Evolutionary conservation across 2,329 filamentous ascomycete genomes (phyloP).

Genomic region (Herpotrichia juniperi): DNA sequence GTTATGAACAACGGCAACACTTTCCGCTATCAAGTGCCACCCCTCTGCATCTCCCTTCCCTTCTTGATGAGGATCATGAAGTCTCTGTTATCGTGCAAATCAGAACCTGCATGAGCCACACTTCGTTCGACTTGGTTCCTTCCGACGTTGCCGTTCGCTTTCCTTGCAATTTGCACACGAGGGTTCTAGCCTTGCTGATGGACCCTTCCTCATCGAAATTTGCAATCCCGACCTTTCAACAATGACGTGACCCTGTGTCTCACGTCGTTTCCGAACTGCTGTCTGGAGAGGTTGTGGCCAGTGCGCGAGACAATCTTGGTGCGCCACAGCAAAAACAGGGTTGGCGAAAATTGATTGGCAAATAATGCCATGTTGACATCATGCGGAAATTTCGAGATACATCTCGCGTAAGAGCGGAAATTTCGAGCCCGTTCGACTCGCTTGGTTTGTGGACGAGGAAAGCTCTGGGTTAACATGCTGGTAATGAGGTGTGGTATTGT

Average conservation of each 20-base stretch:
- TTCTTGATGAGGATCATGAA: too few relatives aligned
- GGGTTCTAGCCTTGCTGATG: too few relatives aligned
- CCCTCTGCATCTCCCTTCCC: too few relatives aligned
- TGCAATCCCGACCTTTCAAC: too few relatives aligned
- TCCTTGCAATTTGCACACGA: too few relatives aligned
- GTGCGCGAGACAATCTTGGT: too few relatives aligned
- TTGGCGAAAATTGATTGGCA: not conserved
- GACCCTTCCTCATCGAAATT: not conserved
- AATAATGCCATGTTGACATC: slow-evolving; percentile 6
- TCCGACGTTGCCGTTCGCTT: too few relatives aligned
- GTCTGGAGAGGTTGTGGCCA: too few relatives aligned
- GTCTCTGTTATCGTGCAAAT: not conserved
- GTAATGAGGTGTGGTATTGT: too few relatives aligned
- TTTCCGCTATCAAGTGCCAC: not conserved
- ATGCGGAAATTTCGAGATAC: slow-evolving; percentile 1
- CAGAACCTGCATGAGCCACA: not conserved
- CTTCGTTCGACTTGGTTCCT: not conserved
- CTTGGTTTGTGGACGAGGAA: too few relatives aligned
- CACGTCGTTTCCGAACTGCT: too few relatives aligned
- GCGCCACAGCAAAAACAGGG: slow-evolving; percentile 4
- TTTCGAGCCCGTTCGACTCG: not conserved
- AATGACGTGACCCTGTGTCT: not conserved
- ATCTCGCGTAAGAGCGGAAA: not conserved
- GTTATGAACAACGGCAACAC: not conserved
- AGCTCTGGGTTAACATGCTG: too few relatives aligned